Evolutionary conservation across 176 grass and related monocot genomes (phyloP), one percentile per base, ranked within the genome.

Genomic region (Carex littledalei): DNA sequence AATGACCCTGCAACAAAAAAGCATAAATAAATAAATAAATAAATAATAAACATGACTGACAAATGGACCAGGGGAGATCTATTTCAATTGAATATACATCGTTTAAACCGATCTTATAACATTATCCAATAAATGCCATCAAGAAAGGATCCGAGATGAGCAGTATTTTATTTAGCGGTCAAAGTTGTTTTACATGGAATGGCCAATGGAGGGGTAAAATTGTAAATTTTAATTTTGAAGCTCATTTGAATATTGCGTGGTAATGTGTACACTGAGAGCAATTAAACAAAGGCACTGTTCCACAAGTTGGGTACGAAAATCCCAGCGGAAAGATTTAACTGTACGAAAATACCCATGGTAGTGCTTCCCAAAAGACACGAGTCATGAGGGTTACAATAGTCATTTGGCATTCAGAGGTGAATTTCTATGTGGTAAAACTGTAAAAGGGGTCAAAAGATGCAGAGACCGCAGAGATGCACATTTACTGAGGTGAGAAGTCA

Each of bases 401-500:
- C 79, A 84, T 78, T 58, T 63, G 56, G 8, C 16, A 52, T 35
- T 8, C 9, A 52, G 78, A 63, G 61, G 64, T 63, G 53, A 43
- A 54, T 15, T 63, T 47, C 49, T 50, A 64, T 14, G 15, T 39
- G 29, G 67, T 61, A 64, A 77, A 82, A 87, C 34, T 24, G 75
- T 69, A 87, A 87, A 87, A 22, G 78, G 76, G 26, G 69, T 78
- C 80, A 83, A 87, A 87, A 87, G 86, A 71, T 78, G 67, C 80
- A 84, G 18, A 83, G 79, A 67, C 86, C 59, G 56, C 79, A 87
- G 18, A 35, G 54, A 50, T 65, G 80, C 86, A 83, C 80, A 83
- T 26, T 83, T 66, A 70, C 86, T 83, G 86, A 87, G 80, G 80
- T 67, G 64, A 75, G 65, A 65, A 74, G 29, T 29, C 29, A 29